Conservation (phyloP, 1,284 basidiomycete species). For the Ustilago xerochloae region DNA sequence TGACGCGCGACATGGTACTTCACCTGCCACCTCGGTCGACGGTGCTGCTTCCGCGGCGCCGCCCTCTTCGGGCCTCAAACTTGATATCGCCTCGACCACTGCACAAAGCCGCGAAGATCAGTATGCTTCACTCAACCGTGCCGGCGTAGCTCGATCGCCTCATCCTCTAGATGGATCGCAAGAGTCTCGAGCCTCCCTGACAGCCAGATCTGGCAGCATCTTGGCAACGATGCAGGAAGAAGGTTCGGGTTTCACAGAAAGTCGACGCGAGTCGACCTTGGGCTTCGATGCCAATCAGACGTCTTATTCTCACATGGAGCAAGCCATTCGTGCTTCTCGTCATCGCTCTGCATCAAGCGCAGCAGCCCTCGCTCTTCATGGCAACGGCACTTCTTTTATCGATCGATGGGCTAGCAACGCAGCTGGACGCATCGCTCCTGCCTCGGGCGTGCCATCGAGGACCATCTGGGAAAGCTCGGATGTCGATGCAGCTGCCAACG, state of each 20-base stretch:
- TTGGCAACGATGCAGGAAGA: conserved; percentile 52
- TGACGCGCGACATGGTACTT: conserved; percentile 36
- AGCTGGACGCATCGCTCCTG: conserved; percentile 23
- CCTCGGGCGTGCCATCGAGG: conserved; percentile 11
- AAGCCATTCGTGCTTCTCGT: conserved; percentile 36
- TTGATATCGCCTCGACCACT: conserved; percentile 16
- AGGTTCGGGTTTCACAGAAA: conserved; percentile 3
- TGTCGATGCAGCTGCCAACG: conserved; percentile 9
- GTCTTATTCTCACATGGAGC: conserved; percentile 23
- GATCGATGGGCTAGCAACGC: conserved; percentile 40
- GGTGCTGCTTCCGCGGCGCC: conserved; percentile 7
- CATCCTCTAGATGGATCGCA: conserved; percentile 34
- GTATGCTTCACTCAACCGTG: conserved; percentile 29
- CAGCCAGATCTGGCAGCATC: conserved; percentile 26
- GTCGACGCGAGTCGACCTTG: conserved; percentile 29
- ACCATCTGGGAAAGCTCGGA: conserved; percentile 32
- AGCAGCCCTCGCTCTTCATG: conserved; percentile 47
- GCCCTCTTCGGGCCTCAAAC: conserved; percentile 25
- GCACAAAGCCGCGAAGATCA: conserved; percentile 31
- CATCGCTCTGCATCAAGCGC: conserved; percentile 57
- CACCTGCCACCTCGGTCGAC: conserved; percentile 38
- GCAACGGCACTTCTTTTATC: conserved; percentile 18
- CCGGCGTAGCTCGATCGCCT: conserved; percentile 36
- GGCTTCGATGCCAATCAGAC: conserved; percentile 17
- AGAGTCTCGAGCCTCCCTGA: conserved; percentile 21